Percentiles rank a stretch among this genome's conserved stretches.
phyloP scores from a whole-genome alignment of 2,329 filamentous ascomycete genomes.

The Diplodia intermedia region DNA sequence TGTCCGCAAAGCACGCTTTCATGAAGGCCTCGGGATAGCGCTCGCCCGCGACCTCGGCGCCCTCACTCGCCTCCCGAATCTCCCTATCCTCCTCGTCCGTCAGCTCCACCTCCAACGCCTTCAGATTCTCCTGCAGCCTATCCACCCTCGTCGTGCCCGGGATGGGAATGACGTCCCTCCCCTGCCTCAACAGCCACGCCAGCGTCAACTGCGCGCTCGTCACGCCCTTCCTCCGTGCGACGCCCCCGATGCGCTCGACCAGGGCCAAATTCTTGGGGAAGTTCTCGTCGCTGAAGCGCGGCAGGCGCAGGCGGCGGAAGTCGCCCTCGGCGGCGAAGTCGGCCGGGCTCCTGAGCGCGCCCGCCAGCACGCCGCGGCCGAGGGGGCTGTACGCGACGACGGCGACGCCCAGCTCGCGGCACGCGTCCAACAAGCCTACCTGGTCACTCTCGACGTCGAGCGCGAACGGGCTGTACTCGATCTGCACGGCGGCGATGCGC shows the following conservation, averaged over 20 bases:
- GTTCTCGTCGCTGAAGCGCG: constrained; percentile 53
- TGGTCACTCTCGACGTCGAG: constrained; percentile 54
- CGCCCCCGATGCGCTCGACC: constrained; percentile 41
- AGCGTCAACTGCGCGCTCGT: constrained; percentile 64
- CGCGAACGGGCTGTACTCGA: constrained; percentile 60
- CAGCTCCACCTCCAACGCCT: constrained; percentile 40
- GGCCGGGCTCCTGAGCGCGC: constrained; percentile 44
- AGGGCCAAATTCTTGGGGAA: constrained; percentile 48
- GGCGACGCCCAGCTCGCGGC: constrained; percentile 54
- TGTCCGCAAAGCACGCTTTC: constrained; percentile 48
- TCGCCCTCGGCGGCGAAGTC: constrained; percentile 51
- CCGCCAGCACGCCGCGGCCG: constrained; percentile 42
- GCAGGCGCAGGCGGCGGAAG: constrained; percentile 42
- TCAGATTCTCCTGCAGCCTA: constrained; percentile 45
- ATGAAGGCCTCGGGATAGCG: constrained; percentile 51
- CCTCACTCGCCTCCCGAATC: constrained; percentile 40
- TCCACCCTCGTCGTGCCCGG: constrained; percentile 53
- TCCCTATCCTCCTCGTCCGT: constrained; percentile 42
- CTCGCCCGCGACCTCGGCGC: constrained; percentile 52
- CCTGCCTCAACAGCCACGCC: constrained; percentile 50
- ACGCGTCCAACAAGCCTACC: constrained; percentile 46
- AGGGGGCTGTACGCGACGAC: constrained; percentile 51
- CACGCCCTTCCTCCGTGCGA: constrained; percentile 57
- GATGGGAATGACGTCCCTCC: constrained; percentile 61
- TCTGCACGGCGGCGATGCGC: constrained; percentile 57